Conservation (phyloP, 2,329 filamentous ascomycete species). For the Phoma herbarum region DNA sequence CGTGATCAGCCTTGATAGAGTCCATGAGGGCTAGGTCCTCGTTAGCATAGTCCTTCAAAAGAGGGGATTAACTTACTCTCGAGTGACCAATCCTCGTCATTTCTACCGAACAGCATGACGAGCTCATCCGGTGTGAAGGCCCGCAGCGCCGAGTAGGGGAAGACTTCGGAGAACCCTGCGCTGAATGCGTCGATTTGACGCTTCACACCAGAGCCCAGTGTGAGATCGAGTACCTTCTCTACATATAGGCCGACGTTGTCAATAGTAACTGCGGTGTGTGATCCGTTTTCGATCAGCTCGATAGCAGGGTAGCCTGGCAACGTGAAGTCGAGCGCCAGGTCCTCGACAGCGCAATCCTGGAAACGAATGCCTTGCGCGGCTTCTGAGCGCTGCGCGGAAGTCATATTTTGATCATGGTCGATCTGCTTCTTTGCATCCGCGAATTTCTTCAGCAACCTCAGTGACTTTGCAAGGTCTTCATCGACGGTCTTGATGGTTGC, state of each 20-base stretch:
- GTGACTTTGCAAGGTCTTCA: constrained; percentile 81
- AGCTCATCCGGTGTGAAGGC: constrained; percentile 96
- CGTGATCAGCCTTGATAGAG: constrained; percentile 97
- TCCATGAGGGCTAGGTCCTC: constrained; percentile 80
- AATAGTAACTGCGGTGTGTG: constrained; percentile 79
- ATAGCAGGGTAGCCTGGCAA: constrained; percentile 87
- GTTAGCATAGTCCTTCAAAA: constrained; percentile 35
- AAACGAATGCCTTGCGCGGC: constrained; percentile 75
- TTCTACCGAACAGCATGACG: constrained; percentile 90
- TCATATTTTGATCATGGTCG: constrained; percentile 73
- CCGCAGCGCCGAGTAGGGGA: constrained; percentile 89
- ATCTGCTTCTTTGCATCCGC: constrained; percentile 82
- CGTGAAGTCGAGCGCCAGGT: constrained; percentile 92
- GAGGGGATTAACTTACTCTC: constrained; percentile 75
- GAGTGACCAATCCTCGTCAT: constrained; percentile 96
- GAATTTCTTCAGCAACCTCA: constrained; percentile 88
- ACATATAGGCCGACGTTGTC: constrained; percentile 91
- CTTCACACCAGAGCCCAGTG: constrained; percentile 85
- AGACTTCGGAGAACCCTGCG: constrained; percentile 90
- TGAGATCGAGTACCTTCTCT: constrained; percentile 89
- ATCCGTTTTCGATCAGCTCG: constrained; percentile 79
- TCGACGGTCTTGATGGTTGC: constrained; percentile 92
- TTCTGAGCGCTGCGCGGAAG: constrained; percentile 73
- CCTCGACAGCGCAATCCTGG: constrained; percentile 81
- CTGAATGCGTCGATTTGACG: constrained; percentile 92